Conservation (phyloP, 768 basidiomycete species). For the Hemileccinum rubropunctum region DNA sequence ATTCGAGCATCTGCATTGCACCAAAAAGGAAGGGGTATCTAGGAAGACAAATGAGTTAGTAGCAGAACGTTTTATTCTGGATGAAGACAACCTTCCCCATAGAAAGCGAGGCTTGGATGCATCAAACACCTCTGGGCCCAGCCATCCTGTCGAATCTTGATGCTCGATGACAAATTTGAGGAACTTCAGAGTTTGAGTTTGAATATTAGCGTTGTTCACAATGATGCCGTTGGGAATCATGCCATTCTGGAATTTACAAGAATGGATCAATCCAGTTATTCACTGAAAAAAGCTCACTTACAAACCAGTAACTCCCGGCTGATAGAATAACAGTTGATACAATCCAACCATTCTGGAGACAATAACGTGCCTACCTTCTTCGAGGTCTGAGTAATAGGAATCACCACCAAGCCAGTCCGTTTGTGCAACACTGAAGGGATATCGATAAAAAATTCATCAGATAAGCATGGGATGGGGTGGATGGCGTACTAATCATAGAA, state of each 20-base stretch:
- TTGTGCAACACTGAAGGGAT: neutral
- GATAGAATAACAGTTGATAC: neutral
- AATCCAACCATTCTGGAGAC: no score
- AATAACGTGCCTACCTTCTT: neutral
- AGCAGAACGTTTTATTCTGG: neutral
- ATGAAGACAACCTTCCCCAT: constrained; percentile 2
- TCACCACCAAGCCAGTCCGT: constrained; percentile 1
- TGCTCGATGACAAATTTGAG: neutral
- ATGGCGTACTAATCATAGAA: constrained; percentile 3
- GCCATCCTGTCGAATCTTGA: constrained; percentile 3
- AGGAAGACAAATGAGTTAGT: neutral
- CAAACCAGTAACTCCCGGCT: constrained; percentile 4
- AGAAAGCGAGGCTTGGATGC: neutral
- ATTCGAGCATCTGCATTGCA: constrained; percentile 4
- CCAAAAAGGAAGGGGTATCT: constrained; percentile 6
- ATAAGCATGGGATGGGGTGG: neutral
- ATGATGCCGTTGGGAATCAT: neutral
- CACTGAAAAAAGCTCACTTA: neutral
- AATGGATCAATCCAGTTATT: neutral
- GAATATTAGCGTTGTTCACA: neutral
- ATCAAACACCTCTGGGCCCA: constrained; percentile 1
- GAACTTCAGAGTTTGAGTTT: constrained; percentile 1
- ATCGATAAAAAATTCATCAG: neutral
- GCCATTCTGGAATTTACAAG: neutral
- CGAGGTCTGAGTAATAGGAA: neutral